A percentile compares a stretch with the other conserved stretches of the same genome.
phyloP scores from a whole-genome alignment of 2,329 filamentous ascomycete genomes.

The Nemania bipapillata region DNA sequence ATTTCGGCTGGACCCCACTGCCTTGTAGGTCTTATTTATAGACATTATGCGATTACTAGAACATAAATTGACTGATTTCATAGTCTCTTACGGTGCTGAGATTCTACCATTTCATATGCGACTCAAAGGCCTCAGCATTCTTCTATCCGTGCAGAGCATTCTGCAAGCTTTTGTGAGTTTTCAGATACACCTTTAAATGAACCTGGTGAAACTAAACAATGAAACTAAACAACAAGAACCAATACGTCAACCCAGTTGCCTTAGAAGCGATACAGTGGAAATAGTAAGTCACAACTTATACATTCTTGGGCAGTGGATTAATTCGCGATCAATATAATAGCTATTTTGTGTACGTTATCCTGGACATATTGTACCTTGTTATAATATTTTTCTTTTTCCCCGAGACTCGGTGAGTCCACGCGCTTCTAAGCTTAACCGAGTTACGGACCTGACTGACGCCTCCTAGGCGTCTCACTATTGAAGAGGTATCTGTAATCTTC shows the following conservation, averaged over 20 bases:
- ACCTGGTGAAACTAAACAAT: background rate
- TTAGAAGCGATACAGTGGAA: background rate
- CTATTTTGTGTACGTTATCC: background rate
- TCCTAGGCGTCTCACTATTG: background rate
- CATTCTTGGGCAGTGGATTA: background rate
- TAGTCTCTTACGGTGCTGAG: background rate
- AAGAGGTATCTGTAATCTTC: background rate
- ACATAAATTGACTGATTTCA: background rate
- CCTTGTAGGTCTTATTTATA: background rate
- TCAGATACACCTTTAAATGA: background rate
- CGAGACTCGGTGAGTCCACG: background rate
- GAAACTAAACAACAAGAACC: background rate
- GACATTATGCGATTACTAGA: background rate
- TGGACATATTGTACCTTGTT: background rate
- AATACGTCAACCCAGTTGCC: background rate
- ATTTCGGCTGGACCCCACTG: background rate
- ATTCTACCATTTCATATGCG: background rate
- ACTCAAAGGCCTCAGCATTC: background rate
- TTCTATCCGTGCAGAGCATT: background rate
- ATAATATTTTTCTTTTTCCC: background rate
- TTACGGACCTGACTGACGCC: background rate
- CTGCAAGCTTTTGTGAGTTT: background rate
- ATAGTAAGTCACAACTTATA: background rate
- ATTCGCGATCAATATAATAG: background rate
- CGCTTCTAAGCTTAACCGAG: background rate